These are phyloP conservation scores for Boletus coccyginus DNA, from an alignment of 768 basidiomycete species.

Conservation along the genomic window DNA sequence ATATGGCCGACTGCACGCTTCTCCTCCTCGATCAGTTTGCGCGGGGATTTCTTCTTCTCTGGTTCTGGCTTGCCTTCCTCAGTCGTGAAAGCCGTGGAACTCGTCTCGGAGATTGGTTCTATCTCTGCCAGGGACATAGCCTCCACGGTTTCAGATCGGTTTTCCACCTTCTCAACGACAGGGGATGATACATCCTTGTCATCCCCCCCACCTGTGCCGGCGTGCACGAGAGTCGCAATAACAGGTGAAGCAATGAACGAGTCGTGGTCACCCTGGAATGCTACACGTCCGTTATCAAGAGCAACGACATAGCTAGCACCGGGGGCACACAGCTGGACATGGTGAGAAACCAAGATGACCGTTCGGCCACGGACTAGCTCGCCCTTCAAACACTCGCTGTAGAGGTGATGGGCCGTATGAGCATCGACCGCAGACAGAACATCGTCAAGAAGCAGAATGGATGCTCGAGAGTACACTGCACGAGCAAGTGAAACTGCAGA, in stretches of 20 bases:
- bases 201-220: constrained; percentile 38
- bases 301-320: constrained; percentile 81
- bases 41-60: constrained; percentile 57
- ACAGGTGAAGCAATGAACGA: constrained; percentile 67
- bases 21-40: constrained; percentile 86
- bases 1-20: constrained; percentile 75
- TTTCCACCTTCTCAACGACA: constrained; percentile 1
- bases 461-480: constrained; percentile 87
- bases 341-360: constrained; percentile 89
- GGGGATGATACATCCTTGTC: constrained; percentile 39
- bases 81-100: constrained; percentile 40
- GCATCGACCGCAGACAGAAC: constrained; percentile 77
- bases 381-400: constrained; percentile 75
- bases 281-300: constrained; percentile 66
- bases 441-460: constrained; percentile 80
- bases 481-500: constrained; percentile 67
- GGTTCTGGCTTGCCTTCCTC: constrained; percentile 36
- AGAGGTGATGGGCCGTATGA: constrained; percentile 80
- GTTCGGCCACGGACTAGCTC: constrained; percentile 78
- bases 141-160: constrained; percentile 8
- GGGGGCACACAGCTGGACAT: constrained; percentile 83
- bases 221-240: constrained; percentile 64
- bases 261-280: constrained; percentile 66
- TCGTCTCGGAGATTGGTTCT: constrained; percentile 38
- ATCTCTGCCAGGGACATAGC: constrained; percentile 21